Base-by-base conservation (phyloP, 306 rosid genomes). In the Senna tora region DNA sequence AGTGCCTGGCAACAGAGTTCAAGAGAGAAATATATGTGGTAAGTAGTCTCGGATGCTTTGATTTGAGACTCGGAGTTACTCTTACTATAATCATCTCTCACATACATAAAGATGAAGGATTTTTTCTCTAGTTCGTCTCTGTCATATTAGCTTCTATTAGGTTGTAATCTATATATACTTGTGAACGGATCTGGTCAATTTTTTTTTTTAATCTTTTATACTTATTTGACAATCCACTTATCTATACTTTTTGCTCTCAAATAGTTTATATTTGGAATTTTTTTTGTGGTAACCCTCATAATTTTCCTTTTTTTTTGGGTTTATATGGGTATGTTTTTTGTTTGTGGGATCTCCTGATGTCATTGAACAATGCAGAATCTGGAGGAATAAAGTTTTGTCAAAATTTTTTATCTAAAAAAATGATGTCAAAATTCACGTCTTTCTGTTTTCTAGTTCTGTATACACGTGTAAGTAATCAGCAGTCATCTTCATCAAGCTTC, bases 1-100 rank as follows among this genome's bases (percentile, higher is more conserved):
- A 91, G 75, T 94, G 99, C 75, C 99, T 94, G 67, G 96, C 99
- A 19, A 94, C 97, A 3, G 97, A 94, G 82, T 94, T 94, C 81
- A 86, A 89, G 77, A 89, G 99, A 39, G 99, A 94, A 78, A 87
- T 94, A 2, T 94, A 80, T 69, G 99, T 94, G 90, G 99, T 94
- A 84, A 86, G 91, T 43, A 72, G n/a, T 36, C 8, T 62, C 45
- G 42, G 56, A 70, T 54, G 47, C 56, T 39, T 71, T 57, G 71
- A 9, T 59, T 74, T 32, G 61, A 68, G 46, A 34, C 50, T 28
- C 56, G 7, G 41, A 51, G 13, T 57, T 59, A 9, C 9, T 9
- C 47, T 63, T 17, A 67, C 0, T 54, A 9, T 25, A 28, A 10
- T 38, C 30, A 16, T 50, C 62, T 53, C 25, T n/a, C 30, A 25